phyloP scores from a whole-genome alignment of 2,329 filamentous ascomycete species.

The Fusarium bactridioides region DNA sequence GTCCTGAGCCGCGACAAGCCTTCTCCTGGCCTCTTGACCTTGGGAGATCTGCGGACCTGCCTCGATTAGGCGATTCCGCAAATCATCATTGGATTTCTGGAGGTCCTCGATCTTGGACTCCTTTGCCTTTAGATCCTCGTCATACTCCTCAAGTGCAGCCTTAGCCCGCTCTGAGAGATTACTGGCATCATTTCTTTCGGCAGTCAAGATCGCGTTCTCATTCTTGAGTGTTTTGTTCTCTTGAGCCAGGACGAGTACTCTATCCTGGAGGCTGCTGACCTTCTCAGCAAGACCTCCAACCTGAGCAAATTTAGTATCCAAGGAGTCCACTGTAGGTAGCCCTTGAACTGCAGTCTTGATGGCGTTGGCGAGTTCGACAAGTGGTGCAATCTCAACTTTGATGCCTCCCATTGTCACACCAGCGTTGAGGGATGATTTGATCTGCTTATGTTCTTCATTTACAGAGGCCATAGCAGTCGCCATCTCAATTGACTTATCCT shows the following conservation, averaged over 20 bases:
- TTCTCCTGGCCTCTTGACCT: background rate
- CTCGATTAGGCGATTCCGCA: background rate
- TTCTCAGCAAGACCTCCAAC: background rate
- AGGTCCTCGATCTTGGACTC: background rate
- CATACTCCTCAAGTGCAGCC: background rate
- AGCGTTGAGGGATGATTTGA: background rate
- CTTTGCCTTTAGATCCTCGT: background rate
- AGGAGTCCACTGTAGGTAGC: background rate
- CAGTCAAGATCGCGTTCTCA: background rate
- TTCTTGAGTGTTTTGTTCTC: background rate
- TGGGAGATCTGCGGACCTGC: background rate
- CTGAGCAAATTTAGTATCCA: background rate
- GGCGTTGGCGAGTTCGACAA: background rate
- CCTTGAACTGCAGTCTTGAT: background rate
- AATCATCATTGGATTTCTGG: background rate
- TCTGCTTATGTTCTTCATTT: background rate
- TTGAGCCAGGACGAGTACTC: background rate
- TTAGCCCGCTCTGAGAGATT: background rate
- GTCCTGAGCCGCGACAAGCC: background rate
- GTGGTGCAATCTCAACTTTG: background rate
- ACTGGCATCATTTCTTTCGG: background rate
- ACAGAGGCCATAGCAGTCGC: background rate
- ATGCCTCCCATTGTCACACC: background rate
- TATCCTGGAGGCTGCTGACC: too few relatives aligned
- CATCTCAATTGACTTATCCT: background rate